Evolutionary conservation across 257 asterid genomes (phyloP).

Genomic region (Nicotiana noctiflora): DNA sequence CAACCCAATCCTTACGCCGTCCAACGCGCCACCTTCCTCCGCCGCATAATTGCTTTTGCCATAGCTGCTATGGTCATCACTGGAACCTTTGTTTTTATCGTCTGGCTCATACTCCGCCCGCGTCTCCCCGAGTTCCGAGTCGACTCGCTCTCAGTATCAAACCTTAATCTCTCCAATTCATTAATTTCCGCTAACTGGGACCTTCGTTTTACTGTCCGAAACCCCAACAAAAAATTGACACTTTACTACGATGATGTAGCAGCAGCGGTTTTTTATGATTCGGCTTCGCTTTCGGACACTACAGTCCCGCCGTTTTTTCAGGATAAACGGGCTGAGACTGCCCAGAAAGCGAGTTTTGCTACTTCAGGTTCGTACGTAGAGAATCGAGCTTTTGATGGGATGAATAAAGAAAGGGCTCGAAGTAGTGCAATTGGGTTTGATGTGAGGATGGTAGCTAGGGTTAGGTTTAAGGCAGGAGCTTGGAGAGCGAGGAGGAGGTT

Average conservation of each 20-base stretch:
- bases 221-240: constrained; percentile 71
- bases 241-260: constrained; percentile 45
- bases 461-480: constrained; percentile 63
- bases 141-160: constrained; percentile 51
- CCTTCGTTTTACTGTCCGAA: constrained; percentile 49
- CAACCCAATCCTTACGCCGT: constrained; percentile 25
- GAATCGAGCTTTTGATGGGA: constrained; percentile 30
- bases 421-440: constrained; percentile 39
- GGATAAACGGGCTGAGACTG: constrained; percentile 49
- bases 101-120: constrained; percentile 87
- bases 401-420: constrained; percentile 34
- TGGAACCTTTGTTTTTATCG: constrained; percentile 54
- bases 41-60: constrained; percentile 55
- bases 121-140: constrained; percentile 70
- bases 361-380: constrained; percentile 46
- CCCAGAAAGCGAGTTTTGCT: constrained; percentile 51
- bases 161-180: constrained; percentile 37
- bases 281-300: constrained; percentile 36
- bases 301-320: constrained; percentile 58
- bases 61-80: constrained; percentile 47
- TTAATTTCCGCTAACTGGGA: constrained; percentile 48
- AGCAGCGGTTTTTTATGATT: constrained; percentile 32
- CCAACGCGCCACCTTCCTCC: constrained; percentile 63
- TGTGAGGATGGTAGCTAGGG: constrained; percentile 56
- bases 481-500: constrained; percentile 71